Percentiles rank a stretch among this genome's conserved stretches.
Evolutionary conservation across 495 filamentous ascomycete species (phyloP).

Genomic region (Aspergillus indologenus): DNA sequence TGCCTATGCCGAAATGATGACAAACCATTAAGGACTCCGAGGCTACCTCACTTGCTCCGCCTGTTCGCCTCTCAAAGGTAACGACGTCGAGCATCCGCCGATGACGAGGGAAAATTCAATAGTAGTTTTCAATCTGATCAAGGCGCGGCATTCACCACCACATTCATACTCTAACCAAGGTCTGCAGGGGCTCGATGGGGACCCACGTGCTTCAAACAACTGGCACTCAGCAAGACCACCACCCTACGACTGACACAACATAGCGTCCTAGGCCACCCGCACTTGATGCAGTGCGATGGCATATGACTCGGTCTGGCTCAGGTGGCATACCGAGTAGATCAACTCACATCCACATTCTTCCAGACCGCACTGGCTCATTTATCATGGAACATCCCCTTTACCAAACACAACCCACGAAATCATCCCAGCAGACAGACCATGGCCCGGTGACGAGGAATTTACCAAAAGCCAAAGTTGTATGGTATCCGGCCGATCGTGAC

Average conservation of each 20-base stretch:
- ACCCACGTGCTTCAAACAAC: neutral
- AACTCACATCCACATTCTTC: too few relatives aligned
- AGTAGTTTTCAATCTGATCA: slow-evolving; percentile 40
- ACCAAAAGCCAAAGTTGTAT: slow-evolving; percentile 58
- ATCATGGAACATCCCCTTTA: neutral
- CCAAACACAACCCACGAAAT: neutral
- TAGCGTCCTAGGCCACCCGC: neutral
- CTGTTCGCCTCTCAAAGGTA: slow-evolving; percentile 21
- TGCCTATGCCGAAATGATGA: slow-evolving; percentile 27
- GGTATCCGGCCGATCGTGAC: slow-evolving; percentile 40
- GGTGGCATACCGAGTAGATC: too few relatives aligned
- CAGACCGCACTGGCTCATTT: neutral
- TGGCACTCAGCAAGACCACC: neutral
- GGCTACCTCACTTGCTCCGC: slow-evolving; percentile 30
- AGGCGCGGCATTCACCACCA: neutral
- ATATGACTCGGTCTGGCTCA: too few relatives aligned
- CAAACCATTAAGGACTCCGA: slow-evolving; percentile 29
- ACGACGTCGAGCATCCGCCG: slow-evolving; percentile 33
- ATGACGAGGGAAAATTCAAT: slow-evolving; percentile 36
- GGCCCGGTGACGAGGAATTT: slow-evolving; percentile 47
- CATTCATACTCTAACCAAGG: slow-evolving; percentile 7
- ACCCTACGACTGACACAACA: neutral
- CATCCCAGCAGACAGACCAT: neutral
- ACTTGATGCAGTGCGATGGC: neutral
- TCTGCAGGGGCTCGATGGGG: too few relatives aligned